Evolutionary conservation across 1,284 basidiomycete species (phyloP).

Genomic region (Microbotryum saponariae): DNA sequence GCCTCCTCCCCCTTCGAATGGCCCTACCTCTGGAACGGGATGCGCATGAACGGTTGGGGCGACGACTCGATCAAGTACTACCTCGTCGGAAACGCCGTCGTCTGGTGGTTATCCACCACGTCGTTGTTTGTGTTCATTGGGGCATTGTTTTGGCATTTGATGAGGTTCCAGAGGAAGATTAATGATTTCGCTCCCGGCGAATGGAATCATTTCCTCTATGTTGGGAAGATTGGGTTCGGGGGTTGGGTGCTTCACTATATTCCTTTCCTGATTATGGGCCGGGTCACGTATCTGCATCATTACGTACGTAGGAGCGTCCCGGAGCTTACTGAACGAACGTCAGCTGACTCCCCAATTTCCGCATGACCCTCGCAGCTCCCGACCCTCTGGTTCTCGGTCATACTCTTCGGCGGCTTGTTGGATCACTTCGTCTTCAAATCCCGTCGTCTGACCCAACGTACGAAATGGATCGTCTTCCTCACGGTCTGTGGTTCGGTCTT

Average conservation of each 20-base stretch:
- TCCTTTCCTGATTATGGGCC: constrained; percentile 83
- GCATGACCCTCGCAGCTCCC: constrained; percentile 52
- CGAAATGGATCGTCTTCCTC: constrained; percentile 67
- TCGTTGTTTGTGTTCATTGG: constrained; percentile 57
- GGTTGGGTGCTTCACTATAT: constrained; percentile 92
- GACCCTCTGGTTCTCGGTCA: constrained; percentile 87
- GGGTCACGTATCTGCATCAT: constrained; percentile 80
- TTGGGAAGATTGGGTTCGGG: constrained; percentile 78
- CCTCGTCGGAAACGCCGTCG: constrained; percentile 80
- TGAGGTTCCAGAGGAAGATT: constrained; percentile 80
- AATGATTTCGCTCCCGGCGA: constrained; percentile 81
- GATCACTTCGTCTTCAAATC: constrained; percentile 86
- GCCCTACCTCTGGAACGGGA: constrained; percentile 79
- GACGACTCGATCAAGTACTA: constrained; percentile 85
- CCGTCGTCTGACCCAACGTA: constrained; percentile 52
- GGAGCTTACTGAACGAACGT: constrained; percentile 14
- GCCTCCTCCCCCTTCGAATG: constrained; percentile 88
- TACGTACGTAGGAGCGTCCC: constrained; percentile 50
- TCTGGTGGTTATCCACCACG: constrained; percentile 77
- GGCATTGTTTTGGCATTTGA: constrained; percentile 61
- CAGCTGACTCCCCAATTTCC: background rate
- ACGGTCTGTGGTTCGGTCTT: constrained; percentile 57
- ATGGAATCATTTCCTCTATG: constrained; percentile 92
- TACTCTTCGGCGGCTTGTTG: constrained; percentile 81
- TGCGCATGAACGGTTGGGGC: constrained; percentile 97